Base-by-base conservation (phyloP, 2,329 filamentous ascomycete species). In the Ophiostoma novo-ulmi region DNA sequence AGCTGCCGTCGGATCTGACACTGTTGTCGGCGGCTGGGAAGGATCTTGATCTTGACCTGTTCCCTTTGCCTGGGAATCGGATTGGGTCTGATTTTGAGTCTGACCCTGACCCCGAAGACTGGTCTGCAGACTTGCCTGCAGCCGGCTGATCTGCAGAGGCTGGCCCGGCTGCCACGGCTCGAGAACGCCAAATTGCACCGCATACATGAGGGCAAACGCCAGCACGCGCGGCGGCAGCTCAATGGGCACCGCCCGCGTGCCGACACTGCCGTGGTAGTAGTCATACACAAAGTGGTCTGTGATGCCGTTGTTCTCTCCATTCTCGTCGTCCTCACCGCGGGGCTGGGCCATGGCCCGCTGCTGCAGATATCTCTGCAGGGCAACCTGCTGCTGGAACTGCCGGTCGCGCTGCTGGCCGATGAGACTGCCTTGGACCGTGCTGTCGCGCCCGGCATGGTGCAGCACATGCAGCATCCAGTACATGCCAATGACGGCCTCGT, bases 391-490 rank as follows among this genome's bases (percentile, higher is more conserved):
- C 52, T 52, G 38, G 31, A 20, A 41, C 64, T 26, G 36, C 41
- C 35, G 38, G 38, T 36, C 63, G 14, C 17, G 22, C 41, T 44
- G 55, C 20, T 35, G 35, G 8, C 48, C 55, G 31, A n/a, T n/a
- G 1, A 67, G 38, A 5, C 65, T 26, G 39, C 11, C 4, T 39
- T 67, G 38, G 17, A 22, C n/a, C 20, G 35, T 65, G 63, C 36
- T 65, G 17, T 38, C 36, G 26, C n/a, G 36, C 13, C 35, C 35
- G 1, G 44, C 44, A 11, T 69, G 41, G 70, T 74, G 73, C 63
- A 74, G 67, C 52, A 70, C 71, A 35, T 66, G 64, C 63, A 74
- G 71, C 64, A 73, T 55, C 70, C 73, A 72, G 69, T 55, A 73
- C 69, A 74, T 72, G 65, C 69, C 73, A 38, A 65, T 17, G 2